phyloP scores from a whole-genome alignment of 108 stramenopile species.

The Conticribra guillardii region DNA sequence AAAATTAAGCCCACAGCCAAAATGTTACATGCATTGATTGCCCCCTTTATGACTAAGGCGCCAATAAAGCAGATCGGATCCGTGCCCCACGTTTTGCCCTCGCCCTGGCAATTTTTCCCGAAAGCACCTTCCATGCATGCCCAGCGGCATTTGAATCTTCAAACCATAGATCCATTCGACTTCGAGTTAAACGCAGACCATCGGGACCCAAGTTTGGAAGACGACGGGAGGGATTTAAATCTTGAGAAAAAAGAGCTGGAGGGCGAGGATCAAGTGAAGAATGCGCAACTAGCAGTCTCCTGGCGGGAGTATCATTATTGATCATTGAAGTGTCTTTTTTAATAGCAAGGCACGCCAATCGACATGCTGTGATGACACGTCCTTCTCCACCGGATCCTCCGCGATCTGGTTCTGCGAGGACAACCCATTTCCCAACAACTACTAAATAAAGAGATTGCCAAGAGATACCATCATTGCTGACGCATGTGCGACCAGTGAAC shows the following conservation, averaged over 20 bases:
- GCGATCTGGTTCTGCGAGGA: constrained; percentile 77
- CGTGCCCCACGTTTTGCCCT: constrained; percentile 49
- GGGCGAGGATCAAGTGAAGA: constrained; percentile 57
- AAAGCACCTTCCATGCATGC: constrained; percentile 58
- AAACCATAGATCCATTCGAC: constrained; percentile 86
- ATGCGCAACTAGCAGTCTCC: constrained; percentile 68
- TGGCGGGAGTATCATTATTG: constrained; percentile 65
- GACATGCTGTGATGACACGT: constrained; percentile 66
- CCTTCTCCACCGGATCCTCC: constrained; percentile 65
- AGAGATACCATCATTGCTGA: constrained; percentile 78
- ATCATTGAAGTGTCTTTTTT: constrained; percentile 53
- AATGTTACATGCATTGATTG: no score
- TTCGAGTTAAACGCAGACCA: constrained; percentile 43
- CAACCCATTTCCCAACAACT: constrained; percentile 59
- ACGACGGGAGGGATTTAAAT: constrained; percentile 27
- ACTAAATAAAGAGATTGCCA: constrained; percentile 91
- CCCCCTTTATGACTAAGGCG: no score
- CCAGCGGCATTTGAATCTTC: constrained; percentile 73
- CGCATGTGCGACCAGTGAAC: constrained; percentile 67
- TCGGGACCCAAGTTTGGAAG: constrained; percentile 21
- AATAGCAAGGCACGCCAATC: constrained; percentile 54
- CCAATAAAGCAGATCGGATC: constrained; percentile 39
- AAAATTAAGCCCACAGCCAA: no score
- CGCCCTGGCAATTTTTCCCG: constrained; percentile 55
- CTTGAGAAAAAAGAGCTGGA: constrained; percentile 69